Base-by-base conservation (phyloP, 208 protist genomes). In the Naegleria lovaniensis region DNA sequence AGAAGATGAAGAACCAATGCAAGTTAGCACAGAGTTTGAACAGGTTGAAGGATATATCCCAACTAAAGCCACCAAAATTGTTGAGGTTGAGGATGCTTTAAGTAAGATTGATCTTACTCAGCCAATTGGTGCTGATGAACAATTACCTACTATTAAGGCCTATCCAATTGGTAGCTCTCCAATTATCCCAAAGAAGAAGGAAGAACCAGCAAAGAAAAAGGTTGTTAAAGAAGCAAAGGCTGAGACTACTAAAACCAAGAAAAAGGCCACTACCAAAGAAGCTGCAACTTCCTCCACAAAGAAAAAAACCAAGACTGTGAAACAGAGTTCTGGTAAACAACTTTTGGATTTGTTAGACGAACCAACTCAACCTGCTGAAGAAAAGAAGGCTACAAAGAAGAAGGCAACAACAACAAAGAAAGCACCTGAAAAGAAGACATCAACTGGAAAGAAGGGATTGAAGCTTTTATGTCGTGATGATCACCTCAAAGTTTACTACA, bases 21-120 rank as follows among this genome's bases (percentile, higher is more conserved):
- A 88, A 58, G 39, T 79, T 51, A 79, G 38, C 36, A 48, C 29
- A 36, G 87, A 38, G 13, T 41, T 38, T 51, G 55, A 90, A 36
- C 7, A 29, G 79, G 0, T 48, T 41, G 87, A 90, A 48, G 87
- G 52, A 36, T 29, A 16, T 43, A 25, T 51, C 29, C 5, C 16
- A n/a, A 5, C 33, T 22, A 79, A 33, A 38, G 15, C 7, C 5
- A 39, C 16, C 36, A 79, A 79, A 33, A 0, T 25, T 79, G 67
- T 79, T 33, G 33, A 89, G 5, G 11, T n/a, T 58, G 85, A 39
- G 4, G 85, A 89, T 89, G 19, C 19, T 19, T 11, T 89, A 5
- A 67, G 48, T 40, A 38, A 58, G 29, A 67, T 89, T 67, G 85
- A 89, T 89, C n/a, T 89, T 13, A 89, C 85, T 9, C 38, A 39